A percentile compares a stretch with the other conserved stretches of the same genome.
These are phyloP conservation scores for Xylariomycetidae sp. DNA, from an alignment of 2,329 filamentous ascomycete species.

Conservation along the genomic window DNA sequence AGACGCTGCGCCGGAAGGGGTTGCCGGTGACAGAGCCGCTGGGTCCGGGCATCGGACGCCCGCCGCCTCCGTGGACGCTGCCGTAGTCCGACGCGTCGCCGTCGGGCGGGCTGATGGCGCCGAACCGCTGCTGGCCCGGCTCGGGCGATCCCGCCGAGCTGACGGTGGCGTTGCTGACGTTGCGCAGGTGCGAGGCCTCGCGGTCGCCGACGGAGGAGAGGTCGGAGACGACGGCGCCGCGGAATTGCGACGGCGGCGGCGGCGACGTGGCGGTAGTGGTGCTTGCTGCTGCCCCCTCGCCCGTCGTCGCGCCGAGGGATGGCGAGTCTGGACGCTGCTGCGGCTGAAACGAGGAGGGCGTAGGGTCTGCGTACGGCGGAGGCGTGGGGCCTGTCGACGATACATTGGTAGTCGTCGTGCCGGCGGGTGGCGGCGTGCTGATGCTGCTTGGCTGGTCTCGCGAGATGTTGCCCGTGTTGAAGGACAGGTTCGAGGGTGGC, in stretches of 20 bases:
- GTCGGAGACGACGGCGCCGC: slow-evolving; percentile 28
- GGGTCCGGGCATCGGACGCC: neutral
- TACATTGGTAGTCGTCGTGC: no score
- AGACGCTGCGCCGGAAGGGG: slow-evolving; percentile 16
- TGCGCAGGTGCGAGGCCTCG: slow-evolving; percentile 33
- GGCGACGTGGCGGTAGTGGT: slow-evolving; percentile 1
- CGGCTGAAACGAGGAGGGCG: slow-evolving; percentile 1
- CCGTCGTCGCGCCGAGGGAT: slow-evolving; percentile 10
- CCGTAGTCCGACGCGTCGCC: neutral
- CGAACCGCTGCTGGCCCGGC: neutral
- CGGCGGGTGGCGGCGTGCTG: slow-evolving; percentile 10
- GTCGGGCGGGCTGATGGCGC: neutral
- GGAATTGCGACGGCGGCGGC: no score
- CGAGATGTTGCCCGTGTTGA: slow-evolving; percentile 16
- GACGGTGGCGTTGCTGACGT: slow-evolving; percentile 36
- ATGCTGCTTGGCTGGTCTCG: slow-evolving; percentile 28
- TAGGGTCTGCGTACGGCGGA: neutral
- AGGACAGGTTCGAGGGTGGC: slow-evolving; percentile 21
- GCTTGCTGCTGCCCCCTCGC: neutral
- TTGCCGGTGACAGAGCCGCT: slow-evolving; percentile 1
- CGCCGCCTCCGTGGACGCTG: neutral
- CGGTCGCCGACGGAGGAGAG: slow-evolving; percentile 36
- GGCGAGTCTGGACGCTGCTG: slow-evolving; percentile 21
- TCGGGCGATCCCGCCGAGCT: slow-evolving; percentile 21
- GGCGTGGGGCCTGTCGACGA: neutral